Base-by-base conservation (phyloP, 345 rosid genomes). In the Arabis alpina region DNA sequence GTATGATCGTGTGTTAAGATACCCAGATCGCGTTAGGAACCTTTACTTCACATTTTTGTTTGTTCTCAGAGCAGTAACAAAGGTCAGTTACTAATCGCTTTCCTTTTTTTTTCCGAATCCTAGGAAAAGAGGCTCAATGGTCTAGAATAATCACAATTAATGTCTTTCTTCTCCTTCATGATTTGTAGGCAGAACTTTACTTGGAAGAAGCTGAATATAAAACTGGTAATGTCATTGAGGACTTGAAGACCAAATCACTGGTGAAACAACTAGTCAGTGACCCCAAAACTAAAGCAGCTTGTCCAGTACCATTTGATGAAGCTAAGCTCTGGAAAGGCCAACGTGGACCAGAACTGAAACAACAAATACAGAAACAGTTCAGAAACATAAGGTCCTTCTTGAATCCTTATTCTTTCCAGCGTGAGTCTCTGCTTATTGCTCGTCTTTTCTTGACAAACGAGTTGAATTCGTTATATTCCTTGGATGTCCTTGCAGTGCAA, bases 251-350 rank as follows among this genome's bases (percentile, higher is more conserved):
- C 32, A 89, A 86, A 43, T 92, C 93, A 58, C 79, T 92, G 60
- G 81, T 93, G 83, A 88, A 75, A 55, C 97, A 94, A 76, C 77
- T 94, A 23, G 84, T 91, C 5, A 75, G 85, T 76, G 80, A 92
- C 64, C 81, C 90, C 49, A 82, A 87, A 72, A 82, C 91, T 37
- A 93, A 82, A 80, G 86, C 96, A 58, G 99, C 99, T 43, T 92
- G 98, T 70, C 97, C 99, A 7, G 78, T 89, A 45, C 98, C 99
- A 50, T 94, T 87, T 76, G 98, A 94, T 68, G 99, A 94, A 80
- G 99, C 98, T 51, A 88, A 92, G 80, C 79, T 94, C 61, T 94
- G 98, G 97, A 87, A 87, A 68, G 99, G 99, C 28, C 91, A 86
- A 80, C 82, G 84, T 55, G 99, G 99, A 47, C 99, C 97, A 15